phyloP scores from a whole-genome alignment of 78 protist species.

The Emiliania huxleyi region DNA sequence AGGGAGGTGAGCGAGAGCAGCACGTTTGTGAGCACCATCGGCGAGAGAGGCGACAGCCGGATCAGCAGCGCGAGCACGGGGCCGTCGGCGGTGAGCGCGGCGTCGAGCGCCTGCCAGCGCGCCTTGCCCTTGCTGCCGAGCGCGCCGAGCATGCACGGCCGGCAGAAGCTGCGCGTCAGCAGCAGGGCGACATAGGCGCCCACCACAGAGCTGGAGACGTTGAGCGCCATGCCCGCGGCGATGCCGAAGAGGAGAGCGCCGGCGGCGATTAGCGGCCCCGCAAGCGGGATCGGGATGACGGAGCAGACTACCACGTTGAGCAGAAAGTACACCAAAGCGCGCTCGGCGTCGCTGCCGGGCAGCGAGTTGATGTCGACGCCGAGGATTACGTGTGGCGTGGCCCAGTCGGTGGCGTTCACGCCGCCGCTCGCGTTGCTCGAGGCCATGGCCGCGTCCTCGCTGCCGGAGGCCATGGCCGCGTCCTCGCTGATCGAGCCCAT shows the following conservation, averaged over 20 bases:
- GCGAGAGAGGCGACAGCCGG: neutral
- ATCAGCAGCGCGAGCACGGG: neutral
- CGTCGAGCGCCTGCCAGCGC: neutral
- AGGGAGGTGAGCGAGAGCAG: neutral
- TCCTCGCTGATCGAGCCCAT: no score
- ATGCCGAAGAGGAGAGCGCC: neutral
- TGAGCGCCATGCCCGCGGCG: neutral
- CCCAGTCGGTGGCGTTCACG: no score
- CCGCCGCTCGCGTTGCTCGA: no score
- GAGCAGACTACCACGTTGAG: neutral
- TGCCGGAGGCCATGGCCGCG: no score
- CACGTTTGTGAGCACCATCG: neutral
- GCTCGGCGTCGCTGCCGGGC: no score
- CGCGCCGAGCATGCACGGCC: neutral
- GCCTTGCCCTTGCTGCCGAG: neutral
- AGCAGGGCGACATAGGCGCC: neutral
- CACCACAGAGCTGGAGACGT: neutral
- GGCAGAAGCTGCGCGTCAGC: neutral
- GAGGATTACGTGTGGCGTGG: no score
- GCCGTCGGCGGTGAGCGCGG: neutral
- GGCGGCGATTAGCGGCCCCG: neutral
- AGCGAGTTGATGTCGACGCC: no score
- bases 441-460: no score
- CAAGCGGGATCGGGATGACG: neutral
- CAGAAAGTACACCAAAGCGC: no score